A percentile compares a stretch with the other conserved stretches of the same genome.
Conservation (phyloP, 2,329 filamentous ascomycete species). For the Xylariaceae sp. region DNA sequence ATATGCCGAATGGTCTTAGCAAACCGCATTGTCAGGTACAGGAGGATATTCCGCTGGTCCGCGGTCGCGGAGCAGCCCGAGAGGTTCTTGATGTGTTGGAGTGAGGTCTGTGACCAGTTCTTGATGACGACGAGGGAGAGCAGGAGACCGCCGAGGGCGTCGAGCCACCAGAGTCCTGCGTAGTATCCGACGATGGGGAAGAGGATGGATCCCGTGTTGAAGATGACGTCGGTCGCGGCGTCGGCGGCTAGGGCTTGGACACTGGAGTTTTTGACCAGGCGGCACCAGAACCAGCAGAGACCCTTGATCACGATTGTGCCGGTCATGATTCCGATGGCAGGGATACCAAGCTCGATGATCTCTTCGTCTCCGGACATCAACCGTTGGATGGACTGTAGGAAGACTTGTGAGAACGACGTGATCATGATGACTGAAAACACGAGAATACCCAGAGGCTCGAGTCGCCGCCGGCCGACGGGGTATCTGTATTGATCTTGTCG, state of each 20-base stretch:
- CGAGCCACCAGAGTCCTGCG: constrained; percentile 75
- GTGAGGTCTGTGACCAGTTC: constrained; percentile 70
- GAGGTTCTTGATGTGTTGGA: constrained; percentile 73
- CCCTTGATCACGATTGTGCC: constrained; percentile 77
- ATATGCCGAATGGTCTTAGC: constrained; percentile 82
- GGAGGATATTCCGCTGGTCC: constrained; percentile 75
- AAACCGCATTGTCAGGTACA: constrained; percentile 92
- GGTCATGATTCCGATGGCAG: constrained; percentile 75
- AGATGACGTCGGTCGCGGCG: constrained; percentile 70
- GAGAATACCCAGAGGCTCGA: constrained; percentile 75
- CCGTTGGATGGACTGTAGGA: constrained; percentile 61
- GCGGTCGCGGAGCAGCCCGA: constrained; percentile 73
- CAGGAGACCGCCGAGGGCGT: constrained; percentile 70
- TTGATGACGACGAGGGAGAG: constrained; percentile 75
- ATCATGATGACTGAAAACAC: constrained; percentile 85
- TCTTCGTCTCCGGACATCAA: constrained; percentile 56
- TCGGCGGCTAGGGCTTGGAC: constrained; percentile 68
- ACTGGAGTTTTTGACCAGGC: constrained; percentile 76
- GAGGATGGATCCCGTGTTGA: constrained; percentile 84
- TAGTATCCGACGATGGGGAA: constrained; percentile 80
- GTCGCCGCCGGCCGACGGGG: constrained; percentile 68
- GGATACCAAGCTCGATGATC: constrained; percentile 66
- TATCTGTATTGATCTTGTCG: constrained; percentile 70
- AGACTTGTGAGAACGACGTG: constrained; percentile 75
- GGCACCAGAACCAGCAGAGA: constrained; percentile 81